Conservation (phyloP, 2,329 filamentous ascomycete genomes). For the Penicillium sp. region DNA sequence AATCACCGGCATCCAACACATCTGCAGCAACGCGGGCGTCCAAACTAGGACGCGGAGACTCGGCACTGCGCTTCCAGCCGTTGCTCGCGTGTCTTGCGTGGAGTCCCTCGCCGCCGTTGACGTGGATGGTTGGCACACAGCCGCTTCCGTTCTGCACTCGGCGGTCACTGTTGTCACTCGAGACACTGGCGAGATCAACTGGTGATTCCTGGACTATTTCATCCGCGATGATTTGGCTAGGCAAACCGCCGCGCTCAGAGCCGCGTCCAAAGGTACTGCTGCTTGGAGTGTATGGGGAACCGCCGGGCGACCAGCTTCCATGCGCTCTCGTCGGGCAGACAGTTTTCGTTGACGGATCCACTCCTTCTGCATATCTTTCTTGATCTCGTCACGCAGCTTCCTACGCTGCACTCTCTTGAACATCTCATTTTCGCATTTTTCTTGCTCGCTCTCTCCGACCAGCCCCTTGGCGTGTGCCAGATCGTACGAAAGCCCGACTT, state of each 20-base stretch:
- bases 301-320: conserved; percentile 30
- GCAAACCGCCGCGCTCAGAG: conserved; percentile 4
- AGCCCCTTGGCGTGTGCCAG: conserved; percentile 49
- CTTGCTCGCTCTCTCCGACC: conserved; percentile 41
- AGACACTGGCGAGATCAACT: conserved; percentile 23
- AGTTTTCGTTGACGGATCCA: conserved; percentile 44
- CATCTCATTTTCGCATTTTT: conserved; percentile 35
- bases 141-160: conserved; percentile 13
- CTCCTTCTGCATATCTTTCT: conserved; percentile 42
- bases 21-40: conserved; percentile 27
- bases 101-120: conserved; percentile 29
- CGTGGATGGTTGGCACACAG: conserved; percentile 31
- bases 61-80: conserved; percentile 10
- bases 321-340: conserved; percentile 32
- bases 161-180: conserved; percentile 20
- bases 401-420: conserved; percentile 36
- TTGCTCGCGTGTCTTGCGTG: conserved; percentile 17
- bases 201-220: conserved; percentile 29
- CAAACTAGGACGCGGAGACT: conserved; percentile 27
- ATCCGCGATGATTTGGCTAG: conserved; percentile 24
- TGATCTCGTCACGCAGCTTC: conserved; percentile 42
- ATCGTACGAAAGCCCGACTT: conserved; percentile 50
- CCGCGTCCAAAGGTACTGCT: conserved; percentile 7
- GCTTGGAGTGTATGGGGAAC: conserved; percentile 8
- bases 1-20: conserved; percentile 29